These are phyloP conservation scores for Podila horticola DNA, from an alignment of 192 early-diverging fungal species.

Conservation along the genomic window DNA sequence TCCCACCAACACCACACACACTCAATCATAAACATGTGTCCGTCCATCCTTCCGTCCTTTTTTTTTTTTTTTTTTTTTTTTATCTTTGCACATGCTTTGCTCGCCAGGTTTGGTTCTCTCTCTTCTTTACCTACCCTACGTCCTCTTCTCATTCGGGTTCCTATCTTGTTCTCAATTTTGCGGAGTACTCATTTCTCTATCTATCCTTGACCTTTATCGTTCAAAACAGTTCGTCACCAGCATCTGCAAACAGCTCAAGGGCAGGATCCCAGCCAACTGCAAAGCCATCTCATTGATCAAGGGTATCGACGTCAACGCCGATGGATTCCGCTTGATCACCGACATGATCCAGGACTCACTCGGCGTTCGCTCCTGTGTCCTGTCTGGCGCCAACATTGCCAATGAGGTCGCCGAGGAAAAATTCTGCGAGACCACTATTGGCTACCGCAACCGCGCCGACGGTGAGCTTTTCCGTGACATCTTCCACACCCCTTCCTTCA, in stretches of 20 bases:
- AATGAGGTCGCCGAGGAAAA: slow-evolving; percentile 91
- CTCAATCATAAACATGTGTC: no score
- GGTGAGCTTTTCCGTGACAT: slow-evolving; percentile 79
- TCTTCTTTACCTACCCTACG: no score
- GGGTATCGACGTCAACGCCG: slow-evolving; percentile 80
- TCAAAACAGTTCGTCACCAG: slow-evolving; percentile 75
- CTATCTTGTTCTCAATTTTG: not conserved
- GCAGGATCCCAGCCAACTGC: slow-evolving; percentile 71
- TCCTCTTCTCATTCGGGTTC: no score
- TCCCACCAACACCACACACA: no score
- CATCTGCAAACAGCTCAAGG: slow-evolving; percentile 82
- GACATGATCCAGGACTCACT: slow-evolving; percentile 62
- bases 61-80: no score
- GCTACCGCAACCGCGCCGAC: slow-evolving; percentile 71
- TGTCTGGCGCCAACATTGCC: slow-evolving; percentile 97
- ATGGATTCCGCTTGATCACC: slow-evolving; percentile 81
- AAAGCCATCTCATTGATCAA: slow-evolving; percentile 95
- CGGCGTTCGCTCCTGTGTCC: slow-evolving; percentile 77
- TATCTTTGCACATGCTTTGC: no score
- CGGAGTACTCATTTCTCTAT: not conserved
- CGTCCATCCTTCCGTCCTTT: no score
- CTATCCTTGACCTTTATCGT: not conserved
- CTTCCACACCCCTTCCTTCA: slow-evolving; percentile 90
- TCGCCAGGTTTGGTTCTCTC: no score
- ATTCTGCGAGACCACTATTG: slow-evolving; percentile 96